A percentile compares a stretch with the other conserved stretches of the same genome.
Conservation (phyloP, 2,329 filamentous ascomycete genomes). For the Ceratocystis harringtonii region DNA sequence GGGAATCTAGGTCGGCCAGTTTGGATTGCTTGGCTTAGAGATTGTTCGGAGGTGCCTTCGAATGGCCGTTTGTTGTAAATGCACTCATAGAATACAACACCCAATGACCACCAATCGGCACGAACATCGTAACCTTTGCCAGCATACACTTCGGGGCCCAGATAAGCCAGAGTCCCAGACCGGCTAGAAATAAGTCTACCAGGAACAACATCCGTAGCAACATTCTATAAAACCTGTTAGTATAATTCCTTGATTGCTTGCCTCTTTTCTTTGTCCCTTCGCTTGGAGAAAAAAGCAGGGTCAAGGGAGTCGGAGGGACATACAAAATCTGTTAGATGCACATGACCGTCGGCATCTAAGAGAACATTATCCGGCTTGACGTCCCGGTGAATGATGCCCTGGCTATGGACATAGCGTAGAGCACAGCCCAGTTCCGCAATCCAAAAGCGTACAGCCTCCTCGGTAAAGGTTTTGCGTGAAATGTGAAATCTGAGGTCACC, state of each 20-base stretch:
- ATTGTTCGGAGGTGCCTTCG: conserved; percentile 72
- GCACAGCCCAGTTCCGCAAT: conserved; percentile 89
- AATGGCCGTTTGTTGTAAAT: conserved; percentile 99
- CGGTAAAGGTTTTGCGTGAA: conserved; percentile 91
- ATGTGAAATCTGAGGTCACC: conserved; percentile 96
- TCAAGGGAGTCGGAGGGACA: conserved; percentile 24
- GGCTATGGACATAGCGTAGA: conserved; percentile 67
- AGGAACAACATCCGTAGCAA: conserved; percentile 81
- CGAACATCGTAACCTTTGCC: conserved; percentile 79
- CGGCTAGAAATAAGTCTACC: conserved; percentile 81
- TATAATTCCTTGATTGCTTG: not conserved
- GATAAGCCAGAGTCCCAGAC: conserved; percentile 87
- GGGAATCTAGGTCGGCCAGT: conserved; percentile 74
- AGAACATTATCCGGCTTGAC: conserved; percentile 87
- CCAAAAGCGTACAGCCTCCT: conserved; percentile 95
- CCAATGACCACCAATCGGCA: conserved; percentile 97
- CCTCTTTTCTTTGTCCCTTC: not conserved
- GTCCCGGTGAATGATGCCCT: conserved; percentile 81
- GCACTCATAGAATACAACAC: conserved; percentile 97
- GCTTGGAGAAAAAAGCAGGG: not conserved
- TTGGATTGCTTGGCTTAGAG: conserved; percentile 64
- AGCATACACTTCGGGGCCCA: conserved; percentile 87
- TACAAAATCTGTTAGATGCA: conserved; percentile 96
- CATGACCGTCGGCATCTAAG: conserved; percentile 77
- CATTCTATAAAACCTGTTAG: conserved; percentile 51